Conservation (phyloP, 345 rosid genomes). For the Salix viminalis region DNA sequence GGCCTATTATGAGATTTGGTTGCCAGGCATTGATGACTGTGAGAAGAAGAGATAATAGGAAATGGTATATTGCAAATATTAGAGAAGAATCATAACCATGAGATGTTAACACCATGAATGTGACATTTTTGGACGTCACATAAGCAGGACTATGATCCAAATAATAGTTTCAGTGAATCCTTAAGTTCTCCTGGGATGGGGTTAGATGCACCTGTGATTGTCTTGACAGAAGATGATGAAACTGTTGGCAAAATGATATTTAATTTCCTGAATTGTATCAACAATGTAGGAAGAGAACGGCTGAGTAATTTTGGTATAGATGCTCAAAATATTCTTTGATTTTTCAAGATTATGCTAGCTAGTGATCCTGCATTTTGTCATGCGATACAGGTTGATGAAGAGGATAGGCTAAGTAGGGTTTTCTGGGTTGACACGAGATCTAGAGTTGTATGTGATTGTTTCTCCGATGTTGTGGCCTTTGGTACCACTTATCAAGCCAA, state of each 20-base stretch:
- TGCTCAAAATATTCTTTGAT: conserved; percentile 24
- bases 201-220: conserved; percentile 4
- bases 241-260: conserved; percentile 20
- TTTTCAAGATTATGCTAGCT: conserved; percentile 27
- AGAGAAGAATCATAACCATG: conserved; percentile 28
- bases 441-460: conserved; percentile 20
- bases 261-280: conserved; percentile 8
- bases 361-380: conserved; percentile 28
- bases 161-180: conserved; percentile 9
- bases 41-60: conserved; percentile 25
- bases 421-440: conserved; percentile 35
- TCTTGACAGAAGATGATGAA: conserved; percentile 11
- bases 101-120: conserved; percentile 26
- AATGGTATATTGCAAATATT: conserved; percentile 23
- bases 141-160: conserved; percentile 16
- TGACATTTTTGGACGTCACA: conserved; percentile 25
- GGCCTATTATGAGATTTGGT: conserved; percentile 28
- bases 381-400: conserved; percentile 32
- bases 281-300: conserved; percentile 20
- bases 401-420: conserved; percentile 26
- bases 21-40: conserved; percentile 28
- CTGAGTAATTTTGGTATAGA: conserved; percentile 28
- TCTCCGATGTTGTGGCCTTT: conserved; percentile 29
- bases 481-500: conserved; percentile 27
- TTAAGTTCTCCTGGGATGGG: conserved; percentile 2